Evolutionary conservation across 495 filamentous ascomycete species (phyloP).

Genomic region (Aspergillus olivimuriae): DNA sequence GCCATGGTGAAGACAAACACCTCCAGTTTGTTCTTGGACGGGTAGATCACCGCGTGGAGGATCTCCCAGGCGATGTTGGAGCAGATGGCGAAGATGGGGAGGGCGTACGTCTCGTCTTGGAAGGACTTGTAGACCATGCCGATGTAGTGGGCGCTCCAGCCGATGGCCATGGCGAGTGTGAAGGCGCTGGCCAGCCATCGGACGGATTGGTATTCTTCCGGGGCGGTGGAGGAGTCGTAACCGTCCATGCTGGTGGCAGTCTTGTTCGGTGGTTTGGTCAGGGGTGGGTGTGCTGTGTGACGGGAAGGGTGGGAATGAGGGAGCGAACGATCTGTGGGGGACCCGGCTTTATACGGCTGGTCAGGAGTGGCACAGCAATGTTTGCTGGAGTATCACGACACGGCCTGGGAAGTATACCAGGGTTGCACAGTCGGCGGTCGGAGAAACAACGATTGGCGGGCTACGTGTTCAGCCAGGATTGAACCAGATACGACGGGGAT

Average conservation of each 20-base stretch:
- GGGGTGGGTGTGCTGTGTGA: no score
- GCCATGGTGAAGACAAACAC: neutral
- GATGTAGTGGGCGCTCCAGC: neutral
- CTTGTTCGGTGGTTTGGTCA: no score
- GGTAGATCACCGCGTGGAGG: neutral
- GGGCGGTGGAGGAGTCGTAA: neutral
- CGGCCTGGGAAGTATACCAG: neutral
- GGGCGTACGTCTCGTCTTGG: neutral
- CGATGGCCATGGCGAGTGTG: neutral
- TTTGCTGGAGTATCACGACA: no score
- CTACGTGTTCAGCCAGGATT: no score
- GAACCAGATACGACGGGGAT: neutral
- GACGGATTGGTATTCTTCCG: neutral
- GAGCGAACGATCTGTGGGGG: no score
- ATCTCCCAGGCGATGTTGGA: neutral
- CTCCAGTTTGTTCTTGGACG: neutral
- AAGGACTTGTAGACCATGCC: neutral
- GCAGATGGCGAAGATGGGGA: neutral
- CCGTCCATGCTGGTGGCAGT: neutral
- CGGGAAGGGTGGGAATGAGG: no score
- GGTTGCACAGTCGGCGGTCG: neutral
- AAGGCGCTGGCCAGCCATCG: neutral
- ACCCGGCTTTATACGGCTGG: no score
- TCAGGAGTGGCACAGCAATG: no score
- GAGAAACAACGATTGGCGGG: no score